A percentile compares a stretch with the other conserved stretches of the same genome.
Conservation (phyloP, 768 basidiomycete species). For the Boletus rubescentipes region DNA sequence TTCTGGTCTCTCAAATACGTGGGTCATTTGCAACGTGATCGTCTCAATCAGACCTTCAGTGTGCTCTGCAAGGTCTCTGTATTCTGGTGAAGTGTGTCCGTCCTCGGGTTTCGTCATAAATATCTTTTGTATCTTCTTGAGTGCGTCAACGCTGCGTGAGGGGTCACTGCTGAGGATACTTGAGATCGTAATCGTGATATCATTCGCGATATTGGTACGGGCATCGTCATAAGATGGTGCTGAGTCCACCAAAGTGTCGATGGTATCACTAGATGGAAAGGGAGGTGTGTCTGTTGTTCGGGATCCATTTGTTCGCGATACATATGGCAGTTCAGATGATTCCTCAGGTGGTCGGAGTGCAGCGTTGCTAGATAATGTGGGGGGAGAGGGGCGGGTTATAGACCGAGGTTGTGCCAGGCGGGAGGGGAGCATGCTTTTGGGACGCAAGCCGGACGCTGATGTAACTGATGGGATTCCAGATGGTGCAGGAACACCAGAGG, state of each 20-base stretch:
- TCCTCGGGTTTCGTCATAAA: conserved; percentile 74
- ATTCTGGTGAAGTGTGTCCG: conserved; percentile 65
- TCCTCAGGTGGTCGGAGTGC: conserved; percentile 26
- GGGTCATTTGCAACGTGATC: conserved; percentile 87
- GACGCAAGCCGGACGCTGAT: conserved; percentile 44
- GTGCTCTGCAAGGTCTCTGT: conserved; percentile 76
- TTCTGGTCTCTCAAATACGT: conserved; percentile 82
- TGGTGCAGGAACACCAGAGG: conserved; percentile 13
- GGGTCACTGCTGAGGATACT: conserved; percentile 89
- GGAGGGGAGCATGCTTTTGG: conserved; percentile 73
- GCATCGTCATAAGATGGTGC: conserved; percentile 27
- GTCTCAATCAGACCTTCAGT: conserved; percentile 87
- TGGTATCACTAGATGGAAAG: conserved; percentile 23
- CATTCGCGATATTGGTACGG: conserved; percentile 38
- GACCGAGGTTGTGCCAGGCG: conserved; percentile 67
- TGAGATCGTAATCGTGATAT: conserved; percentile 80
- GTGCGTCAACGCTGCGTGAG: conserved; percentile 81
- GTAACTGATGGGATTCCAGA: conserved; percentile 32
- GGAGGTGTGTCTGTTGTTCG: conserved; percentile 13
- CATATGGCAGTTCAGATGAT: conserved; percentile 32
- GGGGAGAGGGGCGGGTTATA: conserved; percentile 32
- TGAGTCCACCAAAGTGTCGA: conserved; percentile 36
- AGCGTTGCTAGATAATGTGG: conserved; percentile 22
- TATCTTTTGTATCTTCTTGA: conserved; percentile 91
- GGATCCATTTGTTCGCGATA: conserved; percentile 18